phyloP scores from a whole-genome alignment of 2,329 filamentous ascomycete species.

The Fusarium scirpi region DNA sequence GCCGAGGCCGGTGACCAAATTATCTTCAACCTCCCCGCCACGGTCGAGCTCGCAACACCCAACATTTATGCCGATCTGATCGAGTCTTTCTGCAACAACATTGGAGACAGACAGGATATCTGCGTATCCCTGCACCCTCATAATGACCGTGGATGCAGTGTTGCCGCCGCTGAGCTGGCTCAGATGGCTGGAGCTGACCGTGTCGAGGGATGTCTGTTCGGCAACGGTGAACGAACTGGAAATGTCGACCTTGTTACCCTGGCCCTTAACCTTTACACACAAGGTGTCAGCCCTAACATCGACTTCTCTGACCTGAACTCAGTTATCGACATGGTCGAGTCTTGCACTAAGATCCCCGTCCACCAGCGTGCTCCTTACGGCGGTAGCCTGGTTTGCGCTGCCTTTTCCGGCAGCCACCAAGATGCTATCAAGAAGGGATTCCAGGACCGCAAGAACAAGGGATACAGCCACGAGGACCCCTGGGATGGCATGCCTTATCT shows the following conservation, averaged over 20 bases:
- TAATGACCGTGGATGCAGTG: constrained; percentile 91
- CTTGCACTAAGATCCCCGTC: constrained; percentile 93
- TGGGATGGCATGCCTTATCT: constrained; percentile 90
- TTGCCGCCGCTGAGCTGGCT: constrained; percentile 89
- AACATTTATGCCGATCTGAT: constrained; percentile 98
- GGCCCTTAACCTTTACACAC: constrained; percentile 93
- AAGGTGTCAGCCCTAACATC: constrained; percentile 81
- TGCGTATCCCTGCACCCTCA: constrained; percentile 91
- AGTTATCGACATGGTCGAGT: constrained; percentile 90
- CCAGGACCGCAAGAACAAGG: constrained; percentile 73
- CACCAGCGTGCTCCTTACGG: constrained; percentile 92
- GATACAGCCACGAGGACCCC: constrained; percentile 69
- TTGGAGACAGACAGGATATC: constrained; percentile 88
- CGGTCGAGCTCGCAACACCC: constrained; percentile 93
- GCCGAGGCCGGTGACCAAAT: constrained; percentile 75
- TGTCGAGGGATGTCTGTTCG: constrained; percentile 91
- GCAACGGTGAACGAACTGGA: constrained; percentile 94
- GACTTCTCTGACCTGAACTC: constrained; percentile 91
- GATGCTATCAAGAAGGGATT: constrained; percentile 97
- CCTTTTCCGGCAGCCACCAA: constrained; percentile 92
- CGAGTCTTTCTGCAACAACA: constrained; percentile 91
- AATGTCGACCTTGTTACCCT: constrained; percentile 96
- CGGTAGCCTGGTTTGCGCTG: constrained; percentile 87
- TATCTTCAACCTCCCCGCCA: constrained; percentile 97
- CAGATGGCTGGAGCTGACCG: constrained; percentile 97